Percentiles rank a stretch among this genome's conserved stretches.
Evolutionary conservation across 2,329 filamentous ascomycete species (phyloP).

Genomic region (Alternaria arbusti): DNA sequence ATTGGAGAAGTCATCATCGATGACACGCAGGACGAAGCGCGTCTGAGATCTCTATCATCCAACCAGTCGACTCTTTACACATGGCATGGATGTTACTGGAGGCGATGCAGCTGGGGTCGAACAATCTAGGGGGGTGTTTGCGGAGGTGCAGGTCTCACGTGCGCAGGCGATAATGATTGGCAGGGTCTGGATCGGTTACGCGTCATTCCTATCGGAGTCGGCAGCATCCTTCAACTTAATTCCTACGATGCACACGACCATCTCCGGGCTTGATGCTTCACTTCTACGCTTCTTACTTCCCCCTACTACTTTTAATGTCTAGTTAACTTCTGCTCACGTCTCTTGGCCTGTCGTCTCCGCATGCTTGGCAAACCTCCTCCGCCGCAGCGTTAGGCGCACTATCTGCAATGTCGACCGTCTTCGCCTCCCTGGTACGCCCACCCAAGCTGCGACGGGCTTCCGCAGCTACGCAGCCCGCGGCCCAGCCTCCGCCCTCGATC

Average conservation of each 20-base stretch:
- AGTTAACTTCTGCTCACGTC: slow-evolving; percentile 6
- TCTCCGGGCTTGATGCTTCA: neutral
- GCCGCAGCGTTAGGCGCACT: slow-evolving; percentile 13
- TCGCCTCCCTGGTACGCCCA: slow-evolving; percentile 44
- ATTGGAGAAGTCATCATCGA: neutral
- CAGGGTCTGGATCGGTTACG: slow-evolving; percentile 16
- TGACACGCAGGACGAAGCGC: neutral
- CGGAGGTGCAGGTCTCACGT: slow-evolving; percentile 12
- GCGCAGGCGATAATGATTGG: slow-evolving; percentile 14
- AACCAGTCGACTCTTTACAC: neutral
- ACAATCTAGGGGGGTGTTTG: neutral
- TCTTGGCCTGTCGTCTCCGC: neutral
- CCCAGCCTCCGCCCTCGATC: slow-evolving; percentile 4
- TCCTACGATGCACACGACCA: neutral
- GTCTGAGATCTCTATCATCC: neutral
- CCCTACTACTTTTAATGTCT: slow-evolving; percentile 19
- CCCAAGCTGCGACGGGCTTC: slow-evolving; percentile 25
- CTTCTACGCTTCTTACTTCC: neutral
- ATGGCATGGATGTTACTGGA: neutral
- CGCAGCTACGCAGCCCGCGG: slow-evolving; percentile 11
- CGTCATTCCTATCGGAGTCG: slow-evolving; percentile 12
- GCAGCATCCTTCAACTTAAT: slow-evolving; percentile 2
- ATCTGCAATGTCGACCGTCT: slow-evolving; percentile 42
- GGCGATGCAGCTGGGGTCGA: neutral
- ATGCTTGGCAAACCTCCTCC: slow-evolving; percentile 8